Percentiles rank a stretch among this genome's conserved stretches.
These are phyloP conservation scores for Teratosphaeria pseudoeucalypti DNA, from an alignment of 2,329 filamentous ascomycete species.

Conservation along the genomic window DNA sequence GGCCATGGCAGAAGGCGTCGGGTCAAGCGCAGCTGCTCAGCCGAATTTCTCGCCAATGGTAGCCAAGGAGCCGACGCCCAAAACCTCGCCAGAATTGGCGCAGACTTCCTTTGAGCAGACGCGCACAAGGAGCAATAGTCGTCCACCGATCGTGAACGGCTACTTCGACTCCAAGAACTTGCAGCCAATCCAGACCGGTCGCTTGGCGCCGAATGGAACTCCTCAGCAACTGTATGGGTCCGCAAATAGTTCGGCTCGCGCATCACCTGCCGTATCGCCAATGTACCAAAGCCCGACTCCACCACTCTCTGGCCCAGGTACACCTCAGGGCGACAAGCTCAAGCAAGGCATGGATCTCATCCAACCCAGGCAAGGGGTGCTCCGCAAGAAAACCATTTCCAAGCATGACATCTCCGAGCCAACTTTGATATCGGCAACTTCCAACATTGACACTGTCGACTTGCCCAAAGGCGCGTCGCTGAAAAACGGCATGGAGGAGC, in stretches of 20 bases:
- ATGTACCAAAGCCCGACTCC: slow-evolving; percentile 38
- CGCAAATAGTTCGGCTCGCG: slow-evolving; percentile 7
- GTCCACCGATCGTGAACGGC: slow-evolving; percentile 8
- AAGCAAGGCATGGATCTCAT: slow-evolving; percentile 21
- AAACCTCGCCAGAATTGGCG: slow-evolving; percentile 14
- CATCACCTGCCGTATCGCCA: slow-evolving; percentile 4
- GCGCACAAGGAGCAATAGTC: slow-evolving; percentile 13
- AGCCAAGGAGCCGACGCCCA: slow-evolving; percentile 24
- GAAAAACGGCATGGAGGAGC: slow-evolving; percentile 39
- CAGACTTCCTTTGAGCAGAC: slow-evolving; percentile 5
- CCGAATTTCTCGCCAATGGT: slow-evolving; percentile 25
- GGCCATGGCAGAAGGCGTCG: slow-evolving; percentile 38
- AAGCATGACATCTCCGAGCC: slow-evolving; percentile 56
- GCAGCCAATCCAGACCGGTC: slow-evolving; percentile 1
- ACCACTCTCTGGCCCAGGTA: slow-evolving; percentile 38
- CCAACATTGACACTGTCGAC: slow-evolving; percentile 47
- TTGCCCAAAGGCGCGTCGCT: slow-evolving; percentile 46
- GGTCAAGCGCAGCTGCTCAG: slow-evolving; percentile 23
- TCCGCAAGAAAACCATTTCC: slow-evolving; percentile 48
- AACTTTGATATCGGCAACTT: slow-evolving; percentile 43
- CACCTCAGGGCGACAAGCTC: slow-evolving; percentile 25
- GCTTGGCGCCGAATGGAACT: slow-evolving; percentile 5
- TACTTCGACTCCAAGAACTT: slow-evolving; percentile 19
- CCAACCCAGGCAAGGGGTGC: slow-evolving; percentile 33
- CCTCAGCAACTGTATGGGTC: slow-evolving; percentile 12